Conservation (phyloP, 106 monocot genomes). For the Amphibolis antarctica region DNA sequence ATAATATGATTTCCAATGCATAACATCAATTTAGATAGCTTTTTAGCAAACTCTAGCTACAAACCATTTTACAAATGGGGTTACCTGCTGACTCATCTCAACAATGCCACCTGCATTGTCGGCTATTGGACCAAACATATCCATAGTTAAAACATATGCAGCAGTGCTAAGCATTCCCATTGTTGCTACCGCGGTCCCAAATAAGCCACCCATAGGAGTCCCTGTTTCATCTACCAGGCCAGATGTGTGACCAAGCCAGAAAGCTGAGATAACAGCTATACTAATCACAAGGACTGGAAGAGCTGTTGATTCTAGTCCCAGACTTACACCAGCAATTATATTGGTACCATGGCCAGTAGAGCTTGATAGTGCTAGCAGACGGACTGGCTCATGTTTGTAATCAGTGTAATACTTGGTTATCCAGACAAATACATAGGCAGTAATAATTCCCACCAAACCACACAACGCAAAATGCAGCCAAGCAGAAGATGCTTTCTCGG, state of each 20-base stretch:
- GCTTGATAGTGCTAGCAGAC: slow-evolving; percentile 69
- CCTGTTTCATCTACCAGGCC: slow-evolving; percentile 83
- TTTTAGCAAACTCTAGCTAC: neutral
- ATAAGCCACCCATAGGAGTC: slow-evolving; percentile 75
- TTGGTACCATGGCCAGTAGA: slow-evolving; percentile 97
- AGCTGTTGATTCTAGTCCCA: slow-evolving; percentile 91
- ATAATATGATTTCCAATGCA: too few relatives aligned
- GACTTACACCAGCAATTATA: slow-evolving; percentile 92
- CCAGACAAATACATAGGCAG: slow-evolving; percentile 85
- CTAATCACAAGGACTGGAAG: slow-evolving; percentile 98
- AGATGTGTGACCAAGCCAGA: slow-evolving; percentile 87
- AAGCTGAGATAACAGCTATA: slow-evolving; percentile 70
- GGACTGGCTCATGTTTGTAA: slow-evolving; percentile 94
- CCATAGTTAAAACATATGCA: slow-evolving; percentile 97
- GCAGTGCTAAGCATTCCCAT: slow-evolving; percentile 99
- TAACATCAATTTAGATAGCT: neutral
- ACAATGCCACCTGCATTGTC: slow-evolving; percentile 99
- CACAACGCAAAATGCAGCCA: slow-evolving; percentile 94
- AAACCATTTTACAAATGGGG: neutral
- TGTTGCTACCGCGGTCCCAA: slow-evolving; percentile 98
- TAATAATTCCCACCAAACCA: slow-evolving; percentile 88
- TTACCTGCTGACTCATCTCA: slow-evolving; percentile 99
- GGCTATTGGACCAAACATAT: slow-evolving; percentile 99
- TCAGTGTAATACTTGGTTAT: slow-evolving; percentile 99
- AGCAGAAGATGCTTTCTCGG: slow-evolving; percentile 89